A percentile compares a stretch with the other conserved stretches of the same genome.
Conservation (phyloP, 768 basidiomycete genomes). For the Boletus speciosus region DNA sequence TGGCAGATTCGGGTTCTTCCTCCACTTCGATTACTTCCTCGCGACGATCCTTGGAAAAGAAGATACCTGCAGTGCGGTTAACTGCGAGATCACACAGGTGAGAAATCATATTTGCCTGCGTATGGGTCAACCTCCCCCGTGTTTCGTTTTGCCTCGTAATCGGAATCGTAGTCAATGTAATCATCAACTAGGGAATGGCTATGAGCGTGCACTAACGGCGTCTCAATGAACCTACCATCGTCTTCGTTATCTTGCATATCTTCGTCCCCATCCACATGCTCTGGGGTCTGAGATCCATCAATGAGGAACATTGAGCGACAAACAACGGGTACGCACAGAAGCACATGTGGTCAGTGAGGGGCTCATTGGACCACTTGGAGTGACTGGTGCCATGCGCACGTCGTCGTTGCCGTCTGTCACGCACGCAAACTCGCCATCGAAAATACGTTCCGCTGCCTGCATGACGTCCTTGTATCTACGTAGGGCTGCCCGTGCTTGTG, state of each 20-base stretch:
- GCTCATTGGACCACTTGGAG: conserved; percentile 24
- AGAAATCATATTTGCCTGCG: conserved; percentile 51
- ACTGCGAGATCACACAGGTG: not conserved
- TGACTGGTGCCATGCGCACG: conserved; percentile 40
- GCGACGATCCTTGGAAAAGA: conserved; percentile 91
- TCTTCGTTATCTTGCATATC: conserved; percentile 52
- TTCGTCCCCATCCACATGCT: conserved; percentile 50
- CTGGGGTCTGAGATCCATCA: conserved; percentile 49
- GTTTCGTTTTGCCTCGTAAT: conserved; percentile 52
- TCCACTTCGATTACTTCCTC: conserved; percentile 93
- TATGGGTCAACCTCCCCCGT: conserved; percentile 80
- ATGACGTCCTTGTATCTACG: conserved; percentile 83
- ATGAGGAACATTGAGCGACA: not conserved
- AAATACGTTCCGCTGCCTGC: conserved; percentile 84
- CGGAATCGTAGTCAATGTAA: conserved; percentile 81
- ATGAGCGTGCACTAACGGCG: conserved; percentile 6
- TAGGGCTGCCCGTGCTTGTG: conserved; percentile 82
- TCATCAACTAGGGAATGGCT: conserved; percentile 40
- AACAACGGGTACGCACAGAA: conserved; percentile 16
- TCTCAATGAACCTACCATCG: conserved; percentile 36
- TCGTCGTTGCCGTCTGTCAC: conserved; percentile 53
- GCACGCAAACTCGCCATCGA: conserved; percentile 80
- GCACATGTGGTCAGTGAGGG: conserved; percentile 26
- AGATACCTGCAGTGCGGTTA: conserved; percentile 56
- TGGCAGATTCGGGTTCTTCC: conserved; percentile 60